A percentile compares a stretch with the other conserved stretches of the same genome.
Conservation (phyloP, 805 yeast genomes). For the Zygosaccharomyces kombuchaensis region DNA sequence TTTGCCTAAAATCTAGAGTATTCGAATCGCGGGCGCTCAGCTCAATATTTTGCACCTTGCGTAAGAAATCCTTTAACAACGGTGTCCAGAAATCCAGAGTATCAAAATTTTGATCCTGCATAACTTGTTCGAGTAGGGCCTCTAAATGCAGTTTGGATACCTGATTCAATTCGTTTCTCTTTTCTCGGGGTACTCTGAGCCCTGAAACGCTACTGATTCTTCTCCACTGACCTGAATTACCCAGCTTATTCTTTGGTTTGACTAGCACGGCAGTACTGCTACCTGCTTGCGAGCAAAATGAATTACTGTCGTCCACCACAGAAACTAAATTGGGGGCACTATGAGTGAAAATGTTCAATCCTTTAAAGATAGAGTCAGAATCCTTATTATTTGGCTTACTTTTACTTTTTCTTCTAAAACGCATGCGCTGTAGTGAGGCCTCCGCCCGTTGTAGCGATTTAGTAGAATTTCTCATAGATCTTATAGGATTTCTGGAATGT, state of each 20-base stretch:
- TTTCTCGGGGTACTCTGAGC: constrained; percentile 12
- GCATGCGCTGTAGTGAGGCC: constrained; percentile 59
- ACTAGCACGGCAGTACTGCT: constrained; percentile 7
- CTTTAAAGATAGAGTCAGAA: constrained; percentile 23
- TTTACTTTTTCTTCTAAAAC: constrained; percentile 53
- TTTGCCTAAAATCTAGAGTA: constrained; percentile 75
- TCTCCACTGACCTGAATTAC: constrained; percentile 18
- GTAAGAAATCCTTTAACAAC: constrained; percentile 47
- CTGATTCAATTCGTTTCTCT: constrained; percentile 34
- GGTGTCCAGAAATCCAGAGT: constrained; percentile 55
- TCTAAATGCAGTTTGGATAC: constrained; percentile 43
- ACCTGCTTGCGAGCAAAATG: constrained; percentile 9
- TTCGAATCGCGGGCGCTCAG: constrained; percentile 61
- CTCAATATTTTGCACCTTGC: constrained; percentile 54
- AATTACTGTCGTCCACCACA: constrained; percentile 22
- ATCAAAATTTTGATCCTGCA: constrained; percentile 53
- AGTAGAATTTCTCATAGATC: constrained; percentile 38
- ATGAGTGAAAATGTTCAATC: constrained; percentile 23
- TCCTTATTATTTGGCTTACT: constrained; percentile 36
- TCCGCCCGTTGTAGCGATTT: constrained; percentile 60
- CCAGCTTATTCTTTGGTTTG: constrained; percentile 8
- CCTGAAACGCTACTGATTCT: constrained; percentile 23
- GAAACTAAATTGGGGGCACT: constrained; percentile 35
- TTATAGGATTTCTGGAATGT: constrained; percentile 34
- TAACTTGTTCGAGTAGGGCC: constrained; percentile 52